Base-by-base conservation (phyloP, 192 early-diverging fungal genomes). In the Mortierella antarctica region DNA sequence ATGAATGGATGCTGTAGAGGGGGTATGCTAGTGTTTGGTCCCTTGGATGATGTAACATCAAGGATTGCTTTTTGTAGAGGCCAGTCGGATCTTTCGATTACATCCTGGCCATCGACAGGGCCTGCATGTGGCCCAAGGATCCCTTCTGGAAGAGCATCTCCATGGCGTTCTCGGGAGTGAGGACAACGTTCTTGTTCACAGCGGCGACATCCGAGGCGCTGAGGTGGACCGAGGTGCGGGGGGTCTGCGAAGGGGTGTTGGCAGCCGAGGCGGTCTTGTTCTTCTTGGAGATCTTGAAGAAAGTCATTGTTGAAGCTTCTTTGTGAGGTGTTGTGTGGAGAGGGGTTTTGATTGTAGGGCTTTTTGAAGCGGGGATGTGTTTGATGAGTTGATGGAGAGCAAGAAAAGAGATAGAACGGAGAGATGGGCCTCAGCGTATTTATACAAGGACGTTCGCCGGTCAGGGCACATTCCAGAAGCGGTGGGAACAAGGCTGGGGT, bases 211-310 rank as follows among this genome's bases (percentile, higher is more conserved):
- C 76, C 12, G 55, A 15, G 13, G 45, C 39, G 23, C 45, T 61
- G 51, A 80, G 64, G n/a, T 80, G 76, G 67, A 72, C 44, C 47
- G 70, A 80, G 60, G 76, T 72, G 40, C 76, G 69, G 7, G 76
- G 76, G 46, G 74, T 76, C 66, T 76, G 66, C 45, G 67, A 42
- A 41, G 74, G 74, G 39, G 76, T 80, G 70, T 61, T 71, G 59
- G 54, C 63, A 39, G 70, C 47, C 17, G 76, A 80, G 48, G 65
- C 53, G 46, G 70, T 72, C 76, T 80, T 80, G 76, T 80, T 80
- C 76, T 80, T 80, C 76, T 80, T 80, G 69, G 69, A 58, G 47
- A 66, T 2, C 76, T 71, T 80, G 76, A 80, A 80, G 76, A 80
- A 71, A 50, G 76, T 47, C 76, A 80, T 80, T 62, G 18, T 70